Evolutionary conservation across 768 basidiomycete genomes (phyloP).

Genomic region (Suillus weaverae): DNA sequence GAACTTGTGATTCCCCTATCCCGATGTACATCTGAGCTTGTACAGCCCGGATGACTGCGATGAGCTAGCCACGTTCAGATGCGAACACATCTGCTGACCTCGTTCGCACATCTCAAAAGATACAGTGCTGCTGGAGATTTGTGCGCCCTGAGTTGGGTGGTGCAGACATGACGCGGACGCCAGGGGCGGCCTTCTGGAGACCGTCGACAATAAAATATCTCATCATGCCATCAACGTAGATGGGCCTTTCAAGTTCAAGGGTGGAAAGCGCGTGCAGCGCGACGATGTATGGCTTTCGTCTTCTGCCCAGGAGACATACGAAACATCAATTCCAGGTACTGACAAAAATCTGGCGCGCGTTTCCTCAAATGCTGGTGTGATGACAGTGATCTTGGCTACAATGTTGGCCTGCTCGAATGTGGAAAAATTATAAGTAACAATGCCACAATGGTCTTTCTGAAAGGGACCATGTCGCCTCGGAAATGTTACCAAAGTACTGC

Average conservation of each 20-base stretch:
- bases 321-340: slow-evolving; percentile 47
- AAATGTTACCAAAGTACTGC: slow-evolving; percentile 73
- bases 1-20: slow-evolving; percentile 73
- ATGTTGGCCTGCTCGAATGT: slow-evolving; percentile 24
- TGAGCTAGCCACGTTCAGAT: slow-evolving; percentile 7
- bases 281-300: slow-evolving; percentile 61
- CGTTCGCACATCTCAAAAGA: slow-evolving; percentile 75
- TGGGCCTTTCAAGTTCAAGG: slow-evolving; percentile 23
- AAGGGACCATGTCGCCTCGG: slow-evolving; percentile 58
- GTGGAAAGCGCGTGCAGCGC: slow-evolving; percentile 35
- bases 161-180: slow-evolving; percentile 45
- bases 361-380: slow-evolving; percentile 79
- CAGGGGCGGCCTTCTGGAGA: slow-evolving; percentile 45
- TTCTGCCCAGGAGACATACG: slow-evolving; percentile 64
- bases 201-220: slow-evolving; percentile 69
- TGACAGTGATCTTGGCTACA: slow-evolving; percentile 49
- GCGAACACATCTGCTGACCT: slow-evolving; percentile 44
- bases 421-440: slow-evolving; percentile 68
- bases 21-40: slow-evolving; percentile 63
- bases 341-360: slow-evolving; percentile 63
- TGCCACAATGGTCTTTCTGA: slow-evolving; percentile 83
- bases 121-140: slow-evolving; percentile 72
- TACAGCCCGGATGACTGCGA: slow-evolving; percentile 48
- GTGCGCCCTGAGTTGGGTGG: slow-evolving; percentile 66
- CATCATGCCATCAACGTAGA: slow-evolving; percentile 62